Conservation (phyloP, 768 basidiomycete genomes). For the Lactarius hengduanensis region DNA sequence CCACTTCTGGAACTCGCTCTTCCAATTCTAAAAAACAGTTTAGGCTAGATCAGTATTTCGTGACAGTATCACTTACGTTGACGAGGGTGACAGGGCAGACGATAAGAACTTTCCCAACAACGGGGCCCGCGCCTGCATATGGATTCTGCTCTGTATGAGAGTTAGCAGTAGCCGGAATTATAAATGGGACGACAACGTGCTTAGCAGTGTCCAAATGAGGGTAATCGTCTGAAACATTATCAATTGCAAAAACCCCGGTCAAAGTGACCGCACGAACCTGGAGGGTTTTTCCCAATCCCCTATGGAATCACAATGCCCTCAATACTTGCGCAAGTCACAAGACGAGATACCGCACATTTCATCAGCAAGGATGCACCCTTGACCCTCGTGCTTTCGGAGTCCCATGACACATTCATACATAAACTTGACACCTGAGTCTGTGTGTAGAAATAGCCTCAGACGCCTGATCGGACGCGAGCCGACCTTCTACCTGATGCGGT, state of each 20-base stretch:
- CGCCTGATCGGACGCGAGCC: conserved; percentile 9
- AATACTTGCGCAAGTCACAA: conserved; percentile 10
- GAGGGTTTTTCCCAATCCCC: conserved; percentile 97
- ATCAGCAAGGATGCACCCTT: conserved; percentile 95
- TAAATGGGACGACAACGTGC: conserved; percentile 45
- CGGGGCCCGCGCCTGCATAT: conserved; percentile 54
- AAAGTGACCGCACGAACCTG: conserved; percentile 46
- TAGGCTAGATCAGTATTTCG: not conserved
- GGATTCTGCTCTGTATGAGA: conserved; percentile 72
- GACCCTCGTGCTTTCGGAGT: conserved; percentile 82
- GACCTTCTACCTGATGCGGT: conserved; percentile 88
- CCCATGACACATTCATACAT: conserved; percentile 98
- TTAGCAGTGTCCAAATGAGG: conserved; percentile 90
- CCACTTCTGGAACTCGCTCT: conserved; percentile 95
- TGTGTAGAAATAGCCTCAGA: not conserved
- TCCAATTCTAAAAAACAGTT: conserved; percentile 73
- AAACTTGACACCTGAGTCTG: conserved; percentile 66
- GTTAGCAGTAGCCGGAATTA: conserved; percentile 3
- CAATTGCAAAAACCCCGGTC: conserved; percentile 1
- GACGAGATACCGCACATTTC: conserved; percentile 63
- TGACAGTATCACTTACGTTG: conserved; percentile 49
- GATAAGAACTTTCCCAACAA: conserved; percentile 79
- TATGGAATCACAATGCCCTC: conserved; percentile 33
- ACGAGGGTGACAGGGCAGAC: conserved; percentile 93
- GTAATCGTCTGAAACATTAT: conserved; percentile 66